phyloP scores from a whole-genome alignment of 1,139 yeast species.

The Blastobotrys malaysiensis region DNA sequence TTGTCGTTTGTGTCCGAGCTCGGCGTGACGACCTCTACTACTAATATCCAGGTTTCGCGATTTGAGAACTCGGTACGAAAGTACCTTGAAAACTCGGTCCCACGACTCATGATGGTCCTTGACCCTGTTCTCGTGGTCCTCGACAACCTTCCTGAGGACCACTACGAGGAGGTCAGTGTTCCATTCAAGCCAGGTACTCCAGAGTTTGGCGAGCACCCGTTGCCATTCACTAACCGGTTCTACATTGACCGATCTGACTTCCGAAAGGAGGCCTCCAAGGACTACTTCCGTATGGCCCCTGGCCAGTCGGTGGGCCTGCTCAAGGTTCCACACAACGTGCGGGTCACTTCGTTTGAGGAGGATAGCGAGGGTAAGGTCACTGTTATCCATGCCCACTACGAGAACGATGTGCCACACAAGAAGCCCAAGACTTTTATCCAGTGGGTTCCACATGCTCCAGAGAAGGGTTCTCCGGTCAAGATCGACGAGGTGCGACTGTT shows the following conservation, averaged over 20 bases:
- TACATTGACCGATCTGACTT: conserved; percentile 86
- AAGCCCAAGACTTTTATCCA: conserved; percentile 95
- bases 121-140: conserved; percentile 81
- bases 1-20: conserved; percentile 86
- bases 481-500: conserved; percentile 79
- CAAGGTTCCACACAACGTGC: conserved; percentile 80
- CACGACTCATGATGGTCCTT: conserved; percentile 89
- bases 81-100: conserved; percentile 84
- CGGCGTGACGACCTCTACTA: conserved; percentile 92
- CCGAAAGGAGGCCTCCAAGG: conserved; percentile 47
- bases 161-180: conserved; percentile 60
- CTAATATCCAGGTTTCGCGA: conserved; percentile 84
- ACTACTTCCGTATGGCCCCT: conserved; percentile 87
- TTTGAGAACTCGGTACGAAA: conserved; percentile 86
- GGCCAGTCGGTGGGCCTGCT: conserved; percentile 94
- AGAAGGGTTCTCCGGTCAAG: conserved; percentile 54
- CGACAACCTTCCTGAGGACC: conserved; percentile 76
- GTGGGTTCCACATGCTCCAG: conserved; percentile 79
- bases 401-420: conserved; percentile 54
- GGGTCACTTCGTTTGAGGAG: conserved; percentile 63
- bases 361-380: conserved; percentile 56
- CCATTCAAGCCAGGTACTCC: conserved; percentile 86
- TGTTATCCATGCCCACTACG: conserved; percentile 75
- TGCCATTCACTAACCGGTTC: conserved; percentile 70
- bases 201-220: conserved; percentile 67